Percentiles rank a stretch among this genome's conserved stretches.
Evolutionary conservation across 208 protist genomes (phyloP).

Genomic region (Phytomonas francai): DNA sequence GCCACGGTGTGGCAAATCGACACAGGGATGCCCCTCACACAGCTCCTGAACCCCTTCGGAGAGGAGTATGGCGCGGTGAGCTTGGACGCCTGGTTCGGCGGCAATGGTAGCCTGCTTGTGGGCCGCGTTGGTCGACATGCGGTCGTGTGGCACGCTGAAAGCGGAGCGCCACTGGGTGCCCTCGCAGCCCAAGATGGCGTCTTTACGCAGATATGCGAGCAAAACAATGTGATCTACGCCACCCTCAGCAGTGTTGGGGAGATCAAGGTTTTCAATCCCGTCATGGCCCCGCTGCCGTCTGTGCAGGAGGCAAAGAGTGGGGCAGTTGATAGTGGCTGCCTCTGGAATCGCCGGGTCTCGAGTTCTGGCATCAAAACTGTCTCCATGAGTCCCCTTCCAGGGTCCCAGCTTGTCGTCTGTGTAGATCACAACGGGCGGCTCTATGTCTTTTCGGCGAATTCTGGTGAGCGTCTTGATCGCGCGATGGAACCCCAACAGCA

Average conservation of each 20-base stretch:
- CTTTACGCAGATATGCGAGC: constrained; percentile 46
- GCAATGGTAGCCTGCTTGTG: constrained; percentile 19
- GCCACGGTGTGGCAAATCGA: constrained; percentile 60
- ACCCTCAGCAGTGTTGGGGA: constrained; percentile 44
- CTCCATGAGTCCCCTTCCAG: constrained; percentile 23
- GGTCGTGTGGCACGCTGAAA: constrained; percentile 51
- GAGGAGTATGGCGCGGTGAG: constrained; percentile 11
- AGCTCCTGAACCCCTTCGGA: constrained; percentile 26
- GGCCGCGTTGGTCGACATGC: constrained; percentile 33
- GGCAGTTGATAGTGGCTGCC: constrained; percentile 40
- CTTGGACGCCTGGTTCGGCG: not conserved
- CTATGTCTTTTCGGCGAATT: constrained; percentile 20
- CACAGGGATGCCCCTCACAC: constrained; percentile 24
- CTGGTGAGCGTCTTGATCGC: not conserved
- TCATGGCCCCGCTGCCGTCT: constrained; percentile 26
- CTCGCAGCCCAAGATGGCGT: constrained; percentile 36
- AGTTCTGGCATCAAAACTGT: constrained; percentile 24
- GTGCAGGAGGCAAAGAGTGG: constrained; percentile 40
- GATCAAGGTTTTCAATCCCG: constrained; percentile 32
- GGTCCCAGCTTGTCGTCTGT: constrained; percentile 22
- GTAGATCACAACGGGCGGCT: constrained; percentile 17
- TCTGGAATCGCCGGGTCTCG: constrained; percentile 56
- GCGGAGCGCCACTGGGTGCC: constrained; percentile 32
- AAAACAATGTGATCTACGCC: constrained; percentile 33
- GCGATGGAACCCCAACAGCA: not conserved